phyloP scores from a whole-genome alignment of 2,329 filamentous ascomycete species.

The Pezicula carpinea region DNA sequence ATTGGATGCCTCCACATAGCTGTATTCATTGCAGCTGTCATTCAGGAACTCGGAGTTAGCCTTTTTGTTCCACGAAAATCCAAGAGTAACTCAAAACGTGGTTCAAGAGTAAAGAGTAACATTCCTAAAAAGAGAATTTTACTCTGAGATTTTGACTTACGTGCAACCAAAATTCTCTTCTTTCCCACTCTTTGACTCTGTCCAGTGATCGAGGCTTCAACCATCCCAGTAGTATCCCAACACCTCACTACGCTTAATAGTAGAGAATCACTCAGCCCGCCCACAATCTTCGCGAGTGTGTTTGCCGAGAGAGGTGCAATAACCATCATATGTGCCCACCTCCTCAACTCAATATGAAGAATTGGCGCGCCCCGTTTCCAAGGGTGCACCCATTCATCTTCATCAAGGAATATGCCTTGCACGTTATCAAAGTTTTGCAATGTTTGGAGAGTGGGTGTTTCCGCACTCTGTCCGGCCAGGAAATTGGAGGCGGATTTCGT shows the following conservation, averaged over 20 bases:
- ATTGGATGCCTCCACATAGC: conserved; percentile 87
- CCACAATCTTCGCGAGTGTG: conserved; percentile 75
- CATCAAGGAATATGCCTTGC: conserved; percentile 75
- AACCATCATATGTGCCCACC: conserved; percentile 76
- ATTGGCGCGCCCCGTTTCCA: conserved; percentile 80
- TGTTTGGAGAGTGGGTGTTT: conserved; percentile 66
- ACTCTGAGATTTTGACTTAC: too few species aligned
- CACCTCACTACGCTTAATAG: conserved; percentile 72
- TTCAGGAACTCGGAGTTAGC: too few species aligned
- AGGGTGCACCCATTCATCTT: conserved; percentile 76
- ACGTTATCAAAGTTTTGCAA: conserved; percentile 63
- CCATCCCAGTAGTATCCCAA: conserved; percentile 63
- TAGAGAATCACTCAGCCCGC: conserved; percentile 74
- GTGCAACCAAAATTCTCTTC: conserved; percentile 70
- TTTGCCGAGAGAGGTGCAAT: conserved; percentile 83
- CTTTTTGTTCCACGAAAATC: too few species aligned
- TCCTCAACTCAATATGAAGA: conserved; percentile 82
- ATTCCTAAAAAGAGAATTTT: too few species aligned
- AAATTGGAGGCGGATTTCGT: conserved; percentile 72
- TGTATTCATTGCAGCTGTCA: conserved; percentile 86
- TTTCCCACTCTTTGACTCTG: conserved; percentile 30
- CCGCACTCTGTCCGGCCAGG: conserved; percentile 66
- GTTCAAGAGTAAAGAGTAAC: too few species aligned
- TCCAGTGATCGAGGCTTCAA: conserved; percentile 7
- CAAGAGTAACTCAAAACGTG: too few species aligned